Evolutionary conservation across 352 stramenopile species (phyloP).

Genomic region (Phytophthora constricta): DNA sequence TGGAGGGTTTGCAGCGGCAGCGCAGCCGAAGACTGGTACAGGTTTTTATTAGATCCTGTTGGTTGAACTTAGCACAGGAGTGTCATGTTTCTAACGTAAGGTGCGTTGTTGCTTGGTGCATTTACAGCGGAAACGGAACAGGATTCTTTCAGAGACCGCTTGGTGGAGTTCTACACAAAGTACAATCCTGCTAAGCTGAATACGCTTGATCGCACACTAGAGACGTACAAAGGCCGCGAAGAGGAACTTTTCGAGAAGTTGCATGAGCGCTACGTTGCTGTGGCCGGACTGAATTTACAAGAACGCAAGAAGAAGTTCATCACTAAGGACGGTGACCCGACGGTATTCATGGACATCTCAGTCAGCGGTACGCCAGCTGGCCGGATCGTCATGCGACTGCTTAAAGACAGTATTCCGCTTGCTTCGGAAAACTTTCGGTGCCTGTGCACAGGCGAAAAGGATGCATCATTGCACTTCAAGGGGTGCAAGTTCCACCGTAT

Average conservation of each 20-base stretch:
- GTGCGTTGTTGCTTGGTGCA: background rate
- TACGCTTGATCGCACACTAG: conserved; percentile 62
- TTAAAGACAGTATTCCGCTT: conserved; percentile 92
- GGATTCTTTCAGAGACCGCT: conserved; percentile 37
- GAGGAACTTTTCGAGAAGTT: conserved; percentile 77
- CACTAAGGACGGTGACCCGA: conserved; percentile 72
- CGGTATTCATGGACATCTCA: conserved; percentile 96
- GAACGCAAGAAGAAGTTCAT: conserved; percentile 57
- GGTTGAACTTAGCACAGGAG: no score
- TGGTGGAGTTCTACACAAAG: conserved; percentile 73
- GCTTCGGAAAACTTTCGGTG: conserved; percentile 96
- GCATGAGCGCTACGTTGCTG: conserved; percentile 61
- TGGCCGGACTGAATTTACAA: conserved; percentile 38
- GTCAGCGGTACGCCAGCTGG: conserved; percentile 84
- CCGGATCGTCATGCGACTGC: conserved; percentile 95
- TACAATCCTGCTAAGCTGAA: conserved; percentile 68
- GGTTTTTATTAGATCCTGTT: no score
- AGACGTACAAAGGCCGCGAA: conserved; percentile 62
- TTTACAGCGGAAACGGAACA: background rate
- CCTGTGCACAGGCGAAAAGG: conserved; percentile 79
- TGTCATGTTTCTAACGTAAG: background rate
- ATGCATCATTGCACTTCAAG: conserved; percentile 79
- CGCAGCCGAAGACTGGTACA: no score
- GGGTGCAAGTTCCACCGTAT: conserved; percentile 91
- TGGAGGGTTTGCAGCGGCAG: background rate